phyloP scores from a whole-genome alignment of 495 filamentous ascomycete species.

The Penicillium taxi region DNA sequence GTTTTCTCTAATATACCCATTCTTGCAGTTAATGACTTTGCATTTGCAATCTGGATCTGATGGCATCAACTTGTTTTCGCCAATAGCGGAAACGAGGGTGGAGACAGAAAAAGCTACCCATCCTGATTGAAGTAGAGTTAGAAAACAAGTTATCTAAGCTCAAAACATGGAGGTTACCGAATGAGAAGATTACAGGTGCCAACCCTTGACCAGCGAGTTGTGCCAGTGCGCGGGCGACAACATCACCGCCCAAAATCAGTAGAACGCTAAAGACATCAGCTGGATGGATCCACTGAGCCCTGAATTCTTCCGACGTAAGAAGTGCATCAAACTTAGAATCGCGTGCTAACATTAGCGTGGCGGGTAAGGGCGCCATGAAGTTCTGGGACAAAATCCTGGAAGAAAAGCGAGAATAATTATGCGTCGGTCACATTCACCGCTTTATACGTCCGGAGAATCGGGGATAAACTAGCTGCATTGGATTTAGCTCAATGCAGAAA shows the following conservation, averaged over 20 bases:
- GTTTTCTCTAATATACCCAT: conserved; percentile 37
- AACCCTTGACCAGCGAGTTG: conserved; percentile 29
- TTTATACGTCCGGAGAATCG: too few relatives aligned
- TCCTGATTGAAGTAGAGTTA: too few relatives aligned
- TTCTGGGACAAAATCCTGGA: too few relatives aligned
- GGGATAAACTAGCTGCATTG: too few relatives aligned
- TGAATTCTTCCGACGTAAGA: not conserved
- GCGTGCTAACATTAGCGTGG: too few relatives aligned
- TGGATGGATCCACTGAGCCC: conserved; percentile 22
- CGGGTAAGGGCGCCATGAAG: too few relatives aligned
- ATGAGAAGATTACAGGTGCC: conserved; percentile 47
- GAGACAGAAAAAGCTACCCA: conserved; percentile 43
- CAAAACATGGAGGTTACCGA: conserved; percentile 27
- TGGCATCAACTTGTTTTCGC: conserved; percentile 36
- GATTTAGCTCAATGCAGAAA: too few relatives aligned
- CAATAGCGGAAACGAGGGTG: conserved; percentile 31
- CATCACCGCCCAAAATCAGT: conserved; percentile 41
- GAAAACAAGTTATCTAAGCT: too few relatives aligned
- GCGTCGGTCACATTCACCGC: too few relatives aligned
- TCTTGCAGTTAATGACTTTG: conserved; percentile 36
- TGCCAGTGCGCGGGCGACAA: conserved; percentile 41
- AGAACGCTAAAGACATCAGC: conserved; percentile 37
- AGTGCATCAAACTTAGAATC: too few relatives aligned
- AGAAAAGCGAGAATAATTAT: too few relatives aligned
- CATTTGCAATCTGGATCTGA: conserved; percentile 13